Evolutionary conservation across 129 eudicot genomes (phyloP), one percentile per base, ranked within the genome.

Genomic region (Sambucus nigra): DNA sequence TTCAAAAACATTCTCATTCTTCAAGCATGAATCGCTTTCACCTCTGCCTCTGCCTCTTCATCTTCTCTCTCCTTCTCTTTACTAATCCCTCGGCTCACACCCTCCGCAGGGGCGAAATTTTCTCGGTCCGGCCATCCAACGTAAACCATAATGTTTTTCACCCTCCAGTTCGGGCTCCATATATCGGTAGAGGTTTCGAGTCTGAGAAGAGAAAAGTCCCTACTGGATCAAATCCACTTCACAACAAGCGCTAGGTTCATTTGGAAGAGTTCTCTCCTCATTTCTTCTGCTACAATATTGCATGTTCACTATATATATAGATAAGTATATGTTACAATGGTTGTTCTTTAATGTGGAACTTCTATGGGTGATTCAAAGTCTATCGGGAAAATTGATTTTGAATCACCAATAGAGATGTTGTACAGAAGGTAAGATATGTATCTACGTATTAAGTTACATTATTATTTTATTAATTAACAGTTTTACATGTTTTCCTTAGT

Each of bases 161-260:
- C 3, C 51, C 62, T 14, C 18, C 68, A 0, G 32, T 28, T 24
- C 25, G 23, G 19, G 2, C 65, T 29, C 75, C 73, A 16, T n/a
- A n/a, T n/a, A 31, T 40, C 0, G 54, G 55, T 29, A 20, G 64
- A 10, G 76, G 41, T 44, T 66, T 75, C 47, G 49, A 35, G 47
- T 67, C 87, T 0, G 63, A 75, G 73, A 75, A 67, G 41, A 57
- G 82, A 32, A 56, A 35, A 29, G 79, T 72, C 18, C 87, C 87
- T 8, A 80, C 82, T 0, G 87, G 87, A 35, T 75, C 87, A 25
- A 80, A 80, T 63, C 87, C 82, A 27, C 66, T 80, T 13, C 87
- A 80, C 45, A 80, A 80, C 65, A 68, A 42, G 55, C 68, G 87
- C 31, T 63, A 59, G 63, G 23, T 40, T 41, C 45, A 57, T 32